Evolutionary conservation across 441 rosid genomes (phyloP).

Genomic region (Geranium incanum): DNA sequence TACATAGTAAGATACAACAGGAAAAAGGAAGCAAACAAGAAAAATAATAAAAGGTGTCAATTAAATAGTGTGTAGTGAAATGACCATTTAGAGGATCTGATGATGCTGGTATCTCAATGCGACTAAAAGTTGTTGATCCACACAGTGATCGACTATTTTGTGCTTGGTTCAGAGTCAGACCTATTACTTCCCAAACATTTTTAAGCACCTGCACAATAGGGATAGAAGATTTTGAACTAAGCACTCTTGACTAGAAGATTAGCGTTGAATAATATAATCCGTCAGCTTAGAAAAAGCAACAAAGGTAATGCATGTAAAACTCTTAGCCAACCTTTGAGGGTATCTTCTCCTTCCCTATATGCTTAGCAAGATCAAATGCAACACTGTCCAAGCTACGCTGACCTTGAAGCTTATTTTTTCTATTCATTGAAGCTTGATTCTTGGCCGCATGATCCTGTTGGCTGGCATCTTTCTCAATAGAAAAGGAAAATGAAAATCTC

Average conservation of each 20-base stretch:
- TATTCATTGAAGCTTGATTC: conserved; percentile 39
- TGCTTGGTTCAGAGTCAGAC: conserved; percentile 63
- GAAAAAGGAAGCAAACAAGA: conserved; percentile 15
- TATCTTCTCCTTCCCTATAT: conserved; percentile 75
- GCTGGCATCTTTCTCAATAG: conserved; percentile 52
- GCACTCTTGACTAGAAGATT: conserved; percentile 9
- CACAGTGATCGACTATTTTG: conserved; percentile 65
- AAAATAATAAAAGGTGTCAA: not conserved
- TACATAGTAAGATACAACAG: conserved; percentile 15
- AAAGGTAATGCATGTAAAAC: conserved; percentile 4
- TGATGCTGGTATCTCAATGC: conserved; percentile 57
- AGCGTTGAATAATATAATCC: not conserved
- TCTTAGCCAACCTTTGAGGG: conserved; percentile 61
- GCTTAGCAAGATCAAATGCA: conserved; percentile 72
- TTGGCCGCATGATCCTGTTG: conserved; percentile 34
- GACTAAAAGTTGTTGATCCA: conserved; percentile 74
- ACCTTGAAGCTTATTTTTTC: conserved; percentile 49
- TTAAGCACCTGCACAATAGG: conserved; percentile 58
- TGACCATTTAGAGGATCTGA: conserved; percentile 76
- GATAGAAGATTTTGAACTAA: conserved; percentile 19
- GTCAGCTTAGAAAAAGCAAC: not conserved
- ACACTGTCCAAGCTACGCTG: conserved; percentile 56
- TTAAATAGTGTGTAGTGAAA: conserved; percentile 15
- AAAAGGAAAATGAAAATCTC: conserved; percentile 52
- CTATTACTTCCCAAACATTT: conserved; percentile 75